A percentile compares a stretch with the other conserved stretches of the same genome.
Conservation (phyloP, 495 filamentous ascomycete species). For the Copromyces sp. region DNA sequence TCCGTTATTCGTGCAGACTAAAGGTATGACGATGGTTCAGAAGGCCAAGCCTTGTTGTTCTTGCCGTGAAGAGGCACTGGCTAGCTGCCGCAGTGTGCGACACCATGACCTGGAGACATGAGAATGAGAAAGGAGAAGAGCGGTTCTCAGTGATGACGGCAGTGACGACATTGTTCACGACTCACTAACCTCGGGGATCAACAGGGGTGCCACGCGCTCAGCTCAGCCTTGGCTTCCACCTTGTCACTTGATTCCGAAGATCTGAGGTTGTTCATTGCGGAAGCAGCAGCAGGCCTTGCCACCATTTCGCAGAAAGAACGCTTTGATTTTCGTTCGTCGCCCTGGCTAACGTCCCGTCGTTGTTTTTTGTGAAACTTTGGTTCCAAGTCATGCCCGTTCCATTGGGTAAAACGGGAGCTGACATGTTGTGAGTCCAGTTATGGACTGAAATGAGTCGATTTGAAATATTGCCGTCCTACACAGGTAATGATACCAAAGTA, state of each 20-base stretch:
- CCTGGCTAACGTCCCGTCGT: not conserved
- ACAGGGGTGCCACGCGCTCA: not conserved
- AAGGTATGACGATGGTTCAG: not conserved
- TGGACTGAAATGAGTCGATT: not conserved
- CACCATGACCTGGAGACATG: not conserved
- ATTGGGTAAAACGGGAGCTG: not conserved
- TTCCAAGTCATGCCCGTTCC: not conserved
- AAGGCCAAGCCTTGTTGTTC: not conserved
- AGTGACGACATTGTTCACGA: not conserved
- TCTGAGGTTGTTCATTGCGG: not conserved
- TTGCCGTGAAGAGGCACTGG: not conserved
- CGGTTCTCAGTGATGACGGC: not conserved
- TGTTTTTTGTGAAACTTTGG: not conserved
- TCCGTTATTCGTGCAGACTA: not conserved
- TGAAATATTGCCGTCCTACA: not conserved
- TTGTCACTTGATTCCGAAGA: not conserved
- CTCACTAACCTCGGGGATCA: not conserved
- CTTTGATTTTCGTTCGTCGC: not conserved
- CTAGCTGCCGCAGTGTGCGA: not conserved
- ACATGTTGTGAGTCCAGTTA: not conserved
- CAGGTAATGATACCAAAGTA: not conserved
- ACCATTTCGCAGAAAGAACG: not conserved
- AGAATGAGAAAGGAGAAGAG: not conserved
- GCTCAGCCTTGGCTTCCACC: not conserved
- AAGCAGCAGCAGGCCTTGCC: not conserved